These are phyloP conservation scores for Ilyonectria destructans DNA, from an alignment of 2,329 filamentous ascomycete genomes.

Conservation along the genomic window DNA sequence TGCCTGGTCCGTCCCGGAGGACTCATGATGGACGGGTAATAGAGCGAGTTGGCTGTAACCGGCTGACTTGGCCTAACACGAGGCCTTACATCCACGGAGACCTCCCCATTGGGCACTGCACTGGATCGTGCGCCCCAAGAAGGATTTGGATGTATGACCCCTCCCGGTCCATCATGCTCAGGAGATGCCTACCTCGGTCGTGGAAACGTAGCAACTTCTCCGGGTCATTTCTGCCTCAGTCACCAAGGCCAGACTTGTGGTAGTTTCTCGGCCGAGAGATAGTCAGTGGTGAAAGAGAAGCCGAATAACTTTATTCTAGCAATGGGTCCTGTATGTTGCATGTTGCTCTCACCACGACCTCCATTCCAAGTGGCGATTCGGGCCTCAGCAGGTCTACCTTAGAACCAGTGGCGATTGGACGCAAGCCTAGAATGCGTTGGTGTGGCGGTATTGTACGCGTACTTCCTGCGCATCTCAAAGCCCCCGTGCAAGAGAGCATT, in stretches of 20 bases:
- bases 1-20: conserved; percentile 36
- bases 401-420: neutral
- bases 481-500: neutral
- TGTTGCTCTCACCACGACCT: neutral
- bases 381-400: neutral
- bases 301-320: conserved; percentile 37
- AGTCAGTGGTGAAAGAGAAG: conserved; percentile 21
- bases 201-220: neutral
- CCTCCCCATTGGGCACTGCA: conserved; percentile 34
- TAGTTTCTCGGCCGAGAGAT: conserved; percentile 19
- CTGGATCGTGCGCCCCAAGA: conserved; percentile 24
- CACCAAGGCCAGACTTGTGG: conserved; percentile 15
- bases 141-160: conserved; percentile 26
- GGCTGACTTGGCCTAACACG: conserved; percentile 31
- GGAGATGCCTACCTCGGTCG: neutral
- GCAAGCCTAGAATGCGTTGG: neutral
- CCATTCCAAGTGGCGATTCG: neutral
- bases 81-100: conserved; percentile 30
- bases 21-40: conserved; percentile 34
- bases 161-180: conserved; percentile 9
- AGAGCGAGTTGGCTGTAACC: conserved; percentile 36
- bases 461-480: conserved; percentile 11
- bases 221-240: conserved; percentile 22
- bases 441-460: conserved; percentile 8
- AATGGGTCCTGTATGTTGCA: neutral